Evolutionary conservation across 202 grass and related monocot species (phyloP), one percentile per base, ranked within the genome.

Genomic region (Schoenoplectus tabernaemontani): DNA sequence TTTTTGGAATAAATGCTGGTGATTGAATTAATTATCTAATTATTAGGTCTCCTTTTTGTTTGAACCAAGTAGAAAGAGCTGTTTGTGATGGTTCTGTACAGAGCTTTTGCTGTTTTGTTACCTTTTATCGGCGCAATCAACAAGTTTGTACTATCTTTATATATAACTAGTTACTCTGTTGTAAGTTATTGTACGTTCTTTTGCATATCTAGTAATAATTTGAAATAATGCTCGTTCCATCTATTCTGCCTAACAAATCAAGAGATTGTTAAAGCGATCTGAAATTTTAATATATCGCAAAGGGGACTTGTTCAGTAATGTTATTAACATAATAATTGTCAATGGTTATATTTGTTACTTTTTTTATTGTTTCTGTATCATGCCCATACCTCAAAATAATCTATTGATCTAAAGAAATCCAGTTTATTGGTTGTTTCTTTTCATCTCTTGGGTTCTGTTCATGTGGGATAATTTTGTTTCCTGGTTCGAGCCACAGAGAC

Each of bases 1-100:
- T 93, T 78, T 93, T 93, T 46, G 91, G 91, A 77, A 93, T 91
- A 85, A 93, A 93, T 82, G 91, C 84, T 51, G 91, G 86, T 34
- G 83, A 83, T 59, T 93, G 79, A 91, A 65, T 64, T 64, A 75
- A 64, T 44, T 80, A 28, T 64, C 30, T 64, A 80, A 80, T 65
- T 24, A 80, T 75, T 80, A 64, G 42, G 43, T 37, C 26, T 63
- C 24, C 15, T 80, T 62, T 80, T 53, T 80, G 41, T 28, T 60
- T 78, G 34, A 60, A 41, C 30, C 10, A 32, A 73, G 44, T 80
- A 64, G 59, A n/a, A 64, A 11, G 76, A 15, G 76, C 76, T 28
- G 15, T 50, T 26, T 43, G 56, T 80, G 60, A 65, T 80, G 78
- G 78, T 80, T 53, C 30, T 80, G 78, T 80, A 80, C 78, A 80